phyloP scores from a whole-genome alignment of 106 monocot species.

The Dendrobium nobile region DNA sequence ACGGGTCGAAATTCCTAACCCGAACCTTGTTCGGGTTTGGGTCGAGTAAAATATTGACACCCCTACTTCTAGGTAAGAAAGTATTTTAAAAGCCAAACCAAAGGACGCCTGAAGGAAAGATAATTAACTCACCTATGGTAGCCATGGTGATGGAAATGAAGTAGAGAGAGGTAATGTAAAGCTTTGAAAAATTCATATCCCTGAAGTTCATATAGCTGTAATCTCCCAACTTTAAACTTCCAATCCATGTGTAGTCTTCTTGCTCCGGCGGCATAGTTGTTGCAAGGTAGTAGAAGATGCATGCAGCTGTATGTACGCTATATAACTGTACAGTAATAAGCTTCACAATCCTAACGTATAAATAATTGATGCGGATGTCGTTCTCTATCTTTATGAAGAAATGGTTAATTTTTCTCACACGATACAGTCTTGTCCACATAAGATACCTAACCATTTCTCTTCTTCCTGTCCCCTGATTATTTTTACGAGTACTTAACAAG shows the following conservation, averaged over 20 bases:
- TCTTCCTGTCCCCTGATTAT: slow-evolving; percentile 32
- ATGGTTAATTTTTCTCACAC: slow-evolving; percentile 34
- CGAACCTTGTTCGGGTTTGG: too few species aligned
- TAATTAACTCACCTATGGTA: slow-evolving; percentile 37
- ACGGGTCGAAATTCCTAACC: too few species aligned
- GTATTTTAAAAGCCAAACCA: too few species aligned
- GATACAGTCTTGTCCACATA: slow-evolving; percentile 41
- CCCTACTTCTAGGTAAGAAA: neutral
- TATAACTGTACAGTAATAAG: slow-evolving; percentile 65
- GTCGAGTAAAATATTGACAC: too few species aligned
- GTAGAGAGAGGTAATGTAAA: slow-evolving; percentile 62
- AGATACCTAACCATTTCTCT: slow-evolving; percentile 40
- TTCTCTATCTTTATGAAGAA: slow-evolving; percentile 59
- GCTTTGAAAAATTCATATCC: slow-evolving; percentile 50
- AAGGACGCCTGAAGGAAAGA: neutral
- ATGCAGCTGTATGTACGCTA: slow-evolving; percentile 61
- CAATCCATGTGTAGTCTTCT: slow-evolving; percentile 64
- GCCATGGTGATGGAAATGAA: slow-evolving; percentile 67
- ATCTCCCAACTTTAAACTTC: slow-evolving; percentile 53
- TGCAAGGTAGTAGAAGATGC: slow-evolving; percentile 77
- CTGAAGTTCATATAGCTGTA: slow-evolving; percentile 55
- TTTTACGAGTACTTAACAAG: neutral
- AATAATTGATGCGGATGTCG: slow-evolving; percentile 65
- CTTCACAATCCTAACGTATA: slow-evolving; percentile 64
- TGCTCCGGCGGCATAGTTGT: slow-evolving; percentile 48